A percentile compares a stretch with the other conserved stretches of the same genome.
Evolutionary conservation across 495 filamentous ascomycete species (phyloP).

Genomic region (Cetradonia linearis): DNA sequence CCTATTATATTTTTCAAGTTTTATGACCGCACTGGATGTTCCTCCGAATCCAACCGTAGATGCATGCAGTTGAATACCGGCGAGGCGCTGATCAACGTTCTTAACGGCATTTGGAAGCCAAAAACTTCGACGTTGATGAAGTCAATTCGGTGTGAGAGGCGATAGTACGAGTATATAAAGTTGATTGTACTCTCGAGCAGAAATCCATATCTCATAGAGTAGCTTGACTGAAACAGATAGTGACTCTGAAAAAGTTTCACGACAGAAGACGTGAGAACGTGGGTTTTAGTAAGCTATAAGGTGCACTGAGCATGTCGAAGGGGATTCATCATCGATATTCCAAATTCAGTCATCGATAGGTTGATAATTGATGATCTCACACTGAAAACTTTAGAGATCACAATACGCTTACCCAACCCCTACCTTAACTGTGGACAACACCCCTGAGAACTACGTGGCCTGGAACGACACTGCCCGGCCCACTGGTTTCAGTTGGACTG

Average conservation of each 20-base stretch:
- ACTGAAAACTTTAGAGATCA: no score
- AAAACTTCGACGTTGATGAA: neutral
- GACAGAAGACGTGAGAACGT: neutral
- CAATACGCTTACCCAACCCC: no score
- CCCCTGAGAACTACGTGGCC: no score
- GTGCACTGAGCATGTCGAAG: neutral
- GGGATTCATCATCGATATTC: neutral
- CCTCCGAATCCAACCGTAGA: neutral
- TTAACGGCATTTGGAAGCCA: neutral
- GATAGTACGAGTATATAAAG: neutral
- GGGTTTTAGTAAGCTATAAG: neutral
- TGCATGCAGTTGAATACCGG: neutral
- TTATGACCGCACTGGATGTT: neutral
- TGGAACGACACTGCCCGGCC: no score
- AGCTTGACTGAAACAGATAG: neutral
- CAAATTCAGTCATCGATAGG: no score
- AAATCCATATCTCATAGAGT: neutral
- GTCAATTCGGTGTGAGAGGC: neutral
- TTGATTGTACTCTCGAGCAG: neutral
- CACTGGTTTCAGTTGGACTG: no score
- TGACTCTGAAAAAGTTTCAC: neutral
- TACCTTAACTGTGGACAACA: no score
- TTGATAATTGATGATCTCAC: no score
- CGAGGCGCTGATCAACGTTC: neutral
- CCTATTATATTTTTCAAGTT: neutral